Conservation (phyloP, 2,329 filamentous ascomycete genomes). For the Talaromyces sp. region DNA sequence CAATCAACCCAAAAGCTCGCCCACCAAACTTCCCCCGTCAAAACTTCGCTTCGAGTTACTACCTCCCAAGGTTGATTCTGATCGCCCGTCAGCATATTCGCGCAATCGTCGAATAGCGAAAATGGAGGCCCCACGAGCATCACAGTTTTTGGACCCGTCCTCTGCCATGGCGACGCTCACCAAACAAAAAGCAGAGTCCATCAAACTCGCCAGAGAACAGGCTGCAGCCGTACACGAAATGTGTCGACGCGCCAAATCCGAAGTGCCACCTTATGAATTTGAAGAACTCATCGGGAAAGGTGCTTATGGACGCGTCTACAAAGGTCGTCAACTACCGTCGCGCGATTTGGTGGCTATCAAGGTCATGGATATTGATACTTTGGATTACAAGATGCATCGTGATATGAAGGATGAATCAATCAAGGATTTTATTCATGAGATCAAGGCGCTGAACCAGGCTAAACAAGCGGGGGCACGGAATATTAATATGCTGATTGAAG, state of each 20-base stretch:
- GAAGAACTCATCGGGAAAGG: constrained; percentile 53
- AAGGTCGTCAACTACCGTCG: constrained; percentile 41
- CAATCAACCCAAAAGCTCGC: neutral
- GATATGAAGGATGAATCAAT: constrained; percentile 49
- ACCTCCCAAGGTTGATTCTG: neutral
- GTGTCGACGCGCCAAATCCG: constrained; percentile 44
- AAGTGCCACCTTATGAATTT: constrained; percentile 47
- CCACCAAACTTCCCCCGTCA: neutral
- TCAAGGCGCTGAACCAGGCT: constrained; percentile 60
- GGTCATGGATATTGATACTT: constrained; percentile 49
- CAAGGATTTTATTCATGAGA: constrained; percentile 59
- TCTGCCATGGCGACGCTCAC: constrained; percentile 46
- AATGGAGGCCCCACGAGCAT: constrained; percentile 32
- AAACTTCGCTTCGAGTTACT: neutral
- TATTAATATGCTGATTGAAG: constrained; percentile 63
- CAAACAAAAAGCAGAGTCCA: constrained; percentile 49
- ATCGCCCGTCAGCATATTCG: neutral
- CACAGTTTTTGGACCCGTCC: constrained; percentile 39
- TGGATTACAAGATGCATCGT: constrained; percentile 47
- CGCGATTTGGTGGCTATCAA: constrained; percentile 50
- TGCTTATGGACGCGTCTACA: constrained; percentile 51
- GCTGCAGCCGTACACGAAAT: constrained; percentile 45
- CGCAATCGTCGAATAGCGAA: neutral
- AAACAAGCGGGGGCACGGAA: constrained; percentile 61
- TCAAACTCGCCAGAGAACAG: constrained; percentile 47